Base-by-base conservation (phyloP, 768 basidiomycete species). In the Xerocomellus chrysenteron region DNA sequence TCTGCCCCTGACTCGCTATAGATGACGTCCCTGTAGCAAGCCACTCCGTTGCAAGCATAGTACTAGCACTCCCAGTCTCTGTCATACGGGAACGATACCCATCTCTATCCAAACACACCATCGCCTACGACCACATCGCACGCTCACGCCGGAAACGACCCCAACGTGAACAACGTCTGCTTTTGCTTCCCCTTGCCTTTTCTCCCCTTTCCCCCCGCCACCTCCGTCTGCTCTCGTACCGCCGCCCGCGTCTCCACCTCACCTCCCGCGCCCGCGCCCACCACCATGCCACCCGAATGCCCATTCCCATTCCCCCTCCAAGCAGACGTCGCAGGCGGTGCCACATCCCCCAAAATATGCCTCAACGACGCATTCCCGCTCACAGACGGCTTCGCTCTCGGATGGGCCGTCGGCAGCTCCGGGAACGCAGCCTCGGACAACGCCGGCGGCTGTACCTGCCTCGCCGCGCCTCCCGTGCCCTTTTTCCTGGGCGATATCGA, bases 171-270 rank as follows among this genome's bases (percentile, higher is more conserved):
- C 60, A 94, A 70, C 10, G 84, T 92, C 78, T 93, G 89, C 74
- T 93, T 93, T 69, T 85, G 83, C 71, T 92, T 92, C 2, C 84
- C 85, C 67, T 92, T 94, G 0, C 82, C 81, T 72, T 90, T 92
- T 78, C 84, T 90, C 35, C 82, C 83, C 62, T 83, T 87, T 0
- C 60, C 67, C 61, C 64, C 60, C 13, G 50, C 58, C 7, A 36
- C 36, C 54, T 52, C 59, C 51, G 5, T 40, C n/a, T 26, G 54
- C 12, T 50, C 60, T 50, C 50, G 50, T 55, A 4, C 19, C 24
- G 43, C 17, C 37, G 3, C 10, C 9, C 26, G 3, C 9, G 37
- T 28, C 41, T 26, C 13, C n/a, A 5, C 30, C 21, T 41, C 54
- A 17, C 26, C 40, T 13, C 21, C 45, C 35, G 19, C 19, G 3